Evolutionary conservation across 1,139 yeast species (phyloP), one percentile per base, ranked within the genome.

Genomic region (Cylindricascospora bacillispora): DNA sequence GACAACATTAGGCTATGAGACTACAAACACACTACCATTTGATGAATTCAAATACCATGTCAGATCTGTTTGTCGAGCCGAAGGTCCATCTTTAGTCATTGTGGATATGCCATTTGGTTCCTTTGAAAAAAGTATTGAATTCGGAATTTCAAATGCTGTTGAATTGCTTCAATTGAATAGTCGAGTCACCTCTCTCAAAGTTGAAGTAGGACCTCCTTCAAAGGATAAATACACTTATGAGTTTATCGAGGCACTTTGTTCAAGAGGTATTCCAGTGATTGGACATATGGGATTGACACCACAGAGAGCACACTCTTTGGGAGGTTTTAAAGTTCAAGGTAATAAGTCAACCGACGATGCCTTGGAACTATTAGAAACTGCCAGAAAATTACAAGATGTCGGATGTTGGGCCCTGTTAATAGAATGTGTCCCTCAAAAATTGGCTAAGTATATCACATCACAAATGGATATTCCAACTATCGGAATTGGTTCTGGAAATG

Each of bases 241-340:
- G 11, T 34, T 49, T 6, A 37, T 51, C 1, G 31, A 30, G 21
- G 47, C 46, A 22, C 26, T 52, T 9, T 37, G 46, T 25, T 37
- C 49, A 2, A 63, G 77, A 22, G 97, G 97, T 1, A 76, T 89
- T 13, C 93, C 95, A 0, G 86, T 86, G 1, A 68, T 85, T 62
- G 97, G 93, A 2, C 98, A 89, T 54, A 71, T 82, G 20, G 98
- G 98, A 0, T 62, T 89, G 24, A 82, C 93, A 5, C 98, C 98
- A 2, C 98, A 89, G 52, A 66, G 82, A 29, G 76, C 75, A 39
- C 73, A 82, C 39, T 54, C 82, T 0, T 49, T 80, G 13, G 92
- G 95, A 12, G 98, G 98, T 0, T 89, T 78, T 57, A 78, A 72
- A 52, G 75, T 82, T 2, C 98, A 89, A 53, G 97, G 94, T 0